Conservation (phyloP, 257 asterid genomes). For the Capsicum rhomboideum region DNA sequence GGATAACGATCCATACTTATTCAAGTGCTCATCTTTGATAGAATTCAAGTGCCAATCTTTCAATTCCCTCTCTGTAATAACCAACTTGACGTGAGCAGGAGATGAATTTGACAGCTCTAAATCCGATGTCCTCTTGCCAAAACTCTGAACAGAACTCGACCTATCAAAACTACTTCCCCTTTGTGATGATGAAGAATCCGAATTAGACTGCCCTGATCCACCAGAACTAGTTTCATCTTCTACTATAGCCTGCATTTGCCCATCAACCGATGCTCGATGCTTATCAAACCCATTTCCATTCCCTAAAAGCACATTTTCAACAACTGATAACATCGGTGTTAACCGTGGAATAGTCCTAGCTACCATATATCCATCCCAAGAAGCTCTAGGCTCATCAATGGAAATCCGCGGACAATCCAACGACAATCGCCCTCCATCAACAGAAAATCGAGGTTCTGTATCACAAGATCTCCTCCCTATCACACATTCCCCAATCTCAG, state of each 20-base stretch:
- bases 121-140: constrained; percentile 45
- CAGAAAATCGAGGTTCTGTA: constrained; percentile 51
- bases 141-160: constrained; percentile 80
- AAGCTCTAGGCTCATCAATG: constrained; percentile 87
- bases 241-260: constrained; percentile 77
- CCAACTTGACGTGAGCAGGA: constrained; percentile 61
- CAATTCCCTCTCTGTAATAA: constrained; percentile 83
- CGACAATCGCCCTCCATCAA: constrained; percentile 39
- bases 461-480: constrained; percentile 70
- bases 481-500: constrained; percentile 29
- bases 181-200: constrained; percentile 81
- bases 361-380: constrained; percentile 96
- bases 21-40: constrained; percentile 27
- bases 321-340: constrained; percentile 76
- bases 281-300: constrained; percentile 36
- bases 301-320: constrained; percentile 49
- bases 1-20: constrained; percentile 25
- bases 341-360: constrained; percentile 84
- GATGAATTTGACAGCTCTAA: constrained; percentile 39
- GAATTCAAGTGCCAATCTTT: constrained; percentile 73
- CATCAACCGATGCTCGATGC: constrained; percentile 62
- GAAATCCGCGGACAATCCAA: constrained; percentile 28
- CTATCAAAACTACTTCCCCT: constrained; percentile 80
- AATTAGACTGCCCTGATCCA: constrained; percentile 65
- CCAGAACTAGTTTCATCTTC: constrained; percentile 81